Base-by-base conservation (phyloP, 78 protist genomes). In the Anaeramoeba flamelloides region DNA sequence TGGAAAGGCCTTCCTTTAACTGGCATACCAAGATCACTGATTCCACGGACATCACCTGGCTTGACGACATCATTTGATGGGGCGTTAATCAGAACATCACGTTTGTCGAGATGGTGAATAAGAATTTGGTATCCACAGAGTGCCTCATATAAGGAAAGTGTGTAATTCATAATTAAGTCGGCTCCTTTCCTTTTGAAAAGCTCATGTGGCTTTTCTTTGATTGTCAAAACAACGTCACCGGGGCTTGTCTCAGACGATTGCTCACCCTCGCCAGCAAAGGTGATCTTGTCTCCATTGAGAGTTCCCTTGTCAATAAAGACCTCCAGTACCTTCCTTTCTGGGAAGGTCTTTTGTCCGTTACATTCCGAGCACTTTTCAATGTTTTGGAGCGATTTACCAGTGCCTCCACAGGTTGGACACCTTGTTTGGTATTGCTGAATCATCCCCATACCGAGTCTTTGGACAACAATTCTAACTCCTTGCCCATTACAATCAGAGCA, bases 181-280 rank as follows among this genome's bases (percentile, higher is more conserved):
- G 79, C 77, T 17, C 87, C 89, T 4, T 79, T 88, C 40, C 94
- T 77, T n/a, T 32, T 38, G 79, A 86, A 87, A n/a, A n/a, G 22
- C 0, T 38, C 39, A 78, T 91, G 91, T 4, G 82, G 82, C 81
- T 82, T 82, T 80, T 91, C 89, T 33, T 77, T 36, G 40, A 91
- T 8, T 31, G 84, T 87, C 77, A 91, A 84, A 33, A 83, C 81
- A 31, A 91, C 4, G 34, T 91, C 90, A 75, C 87, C 87, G 8
- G 90, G 78, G 0, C 82, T 76, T n/a, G n/a, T n/a, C 0, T n/a
- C n/a, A n/a, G n/a, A n/a, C n/a, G n/a, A n/a, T 53, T 53, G 69
- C 8, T 53, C 69, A 26, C 69, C 69, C 17, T 53, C 69, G 17
- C 69, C 69, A 53, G 8, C 34, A 53, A 53, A 53, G 17, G 17